phyloP scores from a whole-genome alignment of 805 yeast genomes.

The Middelhovenomyces tepae region DNA sequence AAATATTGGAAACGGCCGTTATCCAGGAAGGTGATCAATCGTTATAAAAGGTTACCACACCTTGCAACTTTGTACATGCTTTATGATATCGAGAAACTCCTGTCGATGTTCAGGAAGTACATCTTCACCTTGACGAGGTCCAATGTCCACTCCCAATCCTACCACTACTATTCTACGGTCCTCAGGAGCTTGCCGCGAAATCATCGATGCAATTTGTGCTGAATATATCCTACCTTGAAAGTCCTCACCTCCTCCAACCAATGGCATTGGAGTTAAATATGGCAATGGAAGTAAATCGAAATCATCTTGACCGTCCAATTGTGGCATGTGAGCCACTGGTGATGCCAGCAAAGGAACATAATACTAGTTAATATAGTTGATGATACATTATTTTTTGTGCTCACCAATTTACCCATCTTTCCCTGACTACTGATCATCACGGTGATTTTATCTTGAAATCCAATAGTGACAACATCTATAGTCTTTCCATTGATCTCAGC shows the following conservation, averaged over 20 bases:
- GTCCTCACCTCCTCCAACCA: conserved; percentile 17
- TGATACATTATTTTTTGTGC: too few relatives aligned
- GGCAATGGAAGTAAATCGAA: conserved; percentile 16
- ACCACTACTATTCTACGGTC: conserved; percentile 25
- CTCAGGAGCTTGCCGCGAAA: conserved; percentile 24
- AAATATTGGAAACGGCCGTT: conserved; percentile 84
- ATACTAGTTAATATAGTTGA: too few relatives aligned
- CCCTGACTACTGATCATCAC: conserved; percentile 25
- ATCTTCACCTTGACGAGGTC: conserved; percentile 18
- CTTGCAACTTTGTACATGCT: conserved; percentile 22
- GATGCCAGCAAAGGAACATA: conserved; percentile 14
- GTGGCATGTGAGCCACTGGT: conserved; percentile 6
- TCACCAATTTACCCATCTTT: conserved; percentile 20
- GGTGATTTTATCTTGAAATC: conserved; percentile 24
- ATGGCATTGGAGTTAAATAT: conserved; percentile 18
- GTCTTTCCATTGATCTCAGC: conserved; percentile 14
- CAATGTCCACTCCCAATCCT: conserved; percentile 23
- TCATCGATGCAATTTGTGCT: conserved; percentile 23
- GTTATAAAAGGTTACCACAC: conserved; percentile 22
- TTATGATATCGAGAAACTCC: conserved; percentile 22
- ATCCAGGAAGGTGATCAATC: conserved; percentile 45
- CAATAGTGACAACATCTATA: conserved; percentile 23
- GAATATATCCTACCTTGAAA: conserved; percentile 24
- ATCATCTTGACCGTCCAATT: conserved; percentile 4
- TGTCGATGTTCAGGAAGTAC: conserved; percentile 20